Evolutionary conservation across 805 yeast genomes (phyloP).

Genomic region (Myxozyma vanderwaltii): DNA sequence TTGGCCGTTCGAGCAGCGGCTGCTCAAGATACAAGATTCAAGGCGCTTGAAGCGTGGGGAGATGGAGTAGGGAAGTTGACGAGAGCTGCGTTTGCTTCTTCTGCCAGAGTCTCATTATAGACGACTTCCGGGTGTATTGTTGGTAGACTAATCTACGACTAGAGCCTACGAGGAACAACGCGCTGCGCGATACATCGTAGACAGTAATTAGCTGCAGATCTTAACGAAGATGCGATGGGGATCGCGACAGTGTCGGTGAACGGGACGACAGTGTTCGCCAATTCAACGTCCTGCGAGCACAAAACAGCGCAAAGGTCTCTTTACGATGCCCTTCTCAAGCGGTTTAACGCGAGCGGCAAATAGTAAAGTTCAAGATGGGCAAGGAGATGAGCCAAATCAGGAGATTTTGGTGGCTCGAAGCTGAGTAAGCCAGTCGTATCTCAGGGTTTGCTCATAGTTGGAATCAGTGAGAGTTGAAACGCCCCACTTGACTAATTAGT

Average conservation of each 20-base stretch:
- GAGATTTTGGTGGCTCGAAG: background rate
- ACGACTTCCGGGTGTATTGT: too few relatives aligned
- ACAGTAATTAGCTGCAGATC: too few relatives aligned
- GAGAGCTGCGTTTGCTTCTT: slow-evolving; percentile 18
- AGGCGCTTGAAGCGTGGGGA: slow-evolving; percentile 29
- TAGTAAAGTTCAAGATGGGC: background rate
- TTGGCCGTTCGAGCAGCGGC: slow-evolving; percentile 16
- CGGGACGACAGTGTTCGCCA: too few relatives aligned
- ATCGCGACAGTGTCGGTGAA: too few relatives aligned
- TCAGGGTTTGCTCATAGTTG: background rate
- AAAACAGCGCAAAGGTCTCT: too few relatives aligned
- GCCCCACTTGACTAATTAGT: background rate
- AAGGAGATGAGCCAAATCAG: background rate
- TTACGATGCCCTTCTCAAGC: too few relatives aligned
- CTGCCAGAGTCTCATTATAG: background rate
- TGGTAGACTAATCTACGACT: too few relatives aligned
- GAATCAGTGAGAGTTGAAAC: background rate
- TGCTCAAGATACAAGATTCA: slow-evolving; percentile 20
- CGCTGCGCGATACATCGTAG: too few relatives aligned
- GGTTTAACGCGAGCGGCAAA: too few relatives aligned
- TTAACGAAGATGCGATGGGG: too few relatives aligned
- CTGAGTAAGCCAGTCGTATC: background rate
- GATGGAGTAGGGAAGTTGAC: slow-evolving; percentile 20
- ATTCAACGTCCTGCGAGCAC: too few relatives aligned
- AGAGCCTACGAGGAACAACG: too few relatives aligned